Evolutionary conservation across 78 protist genomes (phyloP), one percentile per base, ranked within the genome.

Genomic region (Dictyostelium intermedium): DNA sequence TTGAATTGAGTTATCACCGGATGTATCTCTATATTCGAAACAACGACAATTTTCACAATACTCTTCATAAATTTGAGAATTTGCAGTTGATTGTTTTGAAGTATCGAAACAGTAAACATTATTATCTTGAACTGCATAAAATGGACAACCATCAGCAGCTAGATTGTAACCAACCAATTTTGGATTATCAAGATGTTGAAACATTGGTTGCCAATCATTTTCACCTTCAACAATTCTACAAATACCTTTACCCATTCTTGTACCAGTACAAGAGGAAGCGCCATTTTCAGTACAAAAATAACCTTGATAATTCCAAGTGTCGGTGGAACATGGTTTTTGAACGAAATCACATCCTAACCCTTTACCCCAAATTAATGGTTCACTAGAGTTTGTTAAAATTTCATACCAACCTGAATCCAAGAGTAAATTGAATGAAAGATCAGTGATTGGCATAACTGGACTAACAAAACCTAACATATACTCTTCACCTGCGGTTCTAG

Each of bases 371-470:
- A 60, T n/a, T 5, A 61, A 61, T 25, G 80, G 84, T 23, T 63
- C 56, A 41, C 34, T 30, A 20, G 37, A 53, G 0, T 34, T 56
- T 3, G 53, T 50, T 20, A 37, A n/a, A 20, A 87, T 35, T 61
- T 25, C 78, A 66, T 87, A 87, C 93, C 93, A 87, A 25, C 93
- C 93, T 27, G 93, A 35, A 45, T 87, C 93, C 70, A 25, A 25
- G 2, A 87, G 32, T 18, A 87, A 61, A 10, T 63, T 37, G n/a
- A 87, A 41, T n/a, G 93, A 50, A 3, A 87, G 25, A 43, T 78
- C 66, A 0, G 93, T 76, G 20, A 87, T 47, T 76, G 93, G 93
- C 35, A 69, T 83, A 41, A 79, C 37, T 79, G 93, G 84, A 11
- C 47, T 14, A 16, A 82, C 93, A 45, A 56, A 87, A 56, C 93